Conservation (phyloP, 2,329 filamentous ascomycete genomes). For the Penicillium sumatraense region DNA sequence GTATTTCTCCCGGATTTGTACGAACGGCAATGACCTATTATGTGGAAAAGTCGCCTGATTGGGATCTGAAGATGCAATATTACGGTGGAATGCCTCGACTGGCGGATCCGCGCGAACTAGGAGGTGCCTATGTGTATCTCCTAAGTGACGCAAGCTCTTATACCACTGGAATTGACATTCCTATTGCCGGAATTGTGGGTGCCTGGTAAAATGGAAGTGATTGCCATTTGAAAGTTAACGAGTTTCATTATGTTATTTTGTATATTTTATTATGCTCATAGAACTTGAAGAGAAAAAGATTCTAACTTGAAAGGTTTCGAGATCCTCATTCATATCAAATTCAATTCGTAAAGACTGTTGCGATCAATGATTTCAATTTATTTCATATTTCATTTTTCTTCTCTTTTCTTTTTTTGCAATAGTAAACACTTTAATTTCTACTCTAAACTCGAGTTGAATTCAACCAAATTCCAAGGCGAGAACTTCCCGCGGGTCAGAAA, state of each 20-base stretch:
- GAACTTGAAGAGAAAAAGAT: background rate
- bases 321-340: background rate
- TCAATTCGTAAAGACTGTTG: too few species aligned
- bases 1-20: conserved; percentile 52
- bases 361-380: too few species aligned
- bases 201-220: conserved; percentile 24
- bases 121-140: conserved; percentile 62
- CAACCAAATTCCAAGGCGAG: background rate
- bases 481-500: background rate
- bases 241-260: conserved; percentile 2
- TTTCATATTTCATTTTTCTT: too few species aligned
- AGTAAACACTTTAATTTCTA: too few species aligned
- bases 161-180: conserved; percentile 43
- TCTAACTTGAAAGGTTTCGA: background rate
- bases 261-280: background rate
- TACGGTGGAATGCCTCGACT: conserved; percentile 62
- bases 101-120: conserved; percentile 58
- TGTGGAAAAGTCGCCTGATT: conserved; percentile 58
- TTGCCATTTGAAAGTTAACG: background rate
- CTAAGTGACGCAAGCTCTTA: conserved; percentile 53
- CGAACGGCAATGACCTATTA: conserved; percentile 55
- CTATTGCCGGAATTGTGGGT: conserved; percentile 45
- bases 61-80: conserved; percentile 62
- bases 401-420: too few species aligned
- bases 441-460: background rate